phyloP scores from a whole-genome alignment of 148 eudicot species.

The Vaccinium vitisidaea region DNA sequence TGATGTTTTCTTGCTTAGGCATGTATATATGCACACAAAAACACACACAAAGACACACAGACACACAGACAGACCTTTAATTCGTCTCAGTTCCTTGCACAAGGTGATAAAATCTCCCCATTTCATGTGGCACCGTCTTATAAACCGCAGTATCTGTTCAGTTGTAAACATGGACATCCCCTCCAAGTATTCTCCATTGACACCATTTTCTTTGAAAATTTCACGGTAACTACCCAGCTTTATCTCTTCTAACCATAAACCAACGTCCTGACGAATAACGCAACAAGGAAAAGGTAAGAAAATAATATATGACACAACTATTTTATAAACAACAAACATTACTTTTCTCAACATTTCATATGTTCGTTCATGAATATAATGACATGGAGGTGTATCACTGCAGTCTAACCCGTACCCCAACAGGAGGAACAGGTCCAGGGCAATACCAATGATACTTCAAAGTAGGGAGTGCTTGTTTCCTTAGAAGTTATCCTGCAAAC shows the following conservation, averaged over 20 bases:
- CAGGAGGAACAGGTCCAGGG: background rate
- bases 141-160: slow-evolving; percentile 90
- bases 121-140: slow-evolving; percentile 96
- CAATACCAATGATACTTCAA: background rate
- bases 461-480: background rate
- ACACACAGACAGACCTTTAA: slow-evolving; percentile 56
- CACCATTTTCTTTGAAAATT: slow-evolving; percentile 79
- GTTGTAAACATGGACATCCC: slow-evolving; percentile 99
- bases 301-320: background rate
- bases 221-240: slow-evolving; percentile 79
- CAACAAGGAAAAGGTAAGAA: background rate
- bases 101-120: slow-evolving; percentile 97
- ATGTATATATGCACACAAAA: background rate
- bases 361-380: background rate
- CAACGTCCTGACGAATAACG: slow-evolving; percentile 57
- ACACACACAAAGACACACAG: background rate
- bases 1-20: background rate
- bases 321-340: background rate
- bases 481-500: background rate
- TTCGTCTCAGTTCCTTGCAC: slow-evolving; percentile 95
- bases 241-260: slow-evolving; percentile 93
- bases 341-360: background rate
- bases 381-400: slow-evolving; percentile 18
- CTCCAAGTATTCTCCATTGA: slow-evolving; percentile 94
- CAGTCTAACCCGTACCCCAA: background rate